Percentiles rank a stretch among this genome's conserved stretches.
Evolutionary conservation across 2,329 filamentous ascomycete genomes (phyloP).

Genomic region (Fusarium xylarioides): DNA sequence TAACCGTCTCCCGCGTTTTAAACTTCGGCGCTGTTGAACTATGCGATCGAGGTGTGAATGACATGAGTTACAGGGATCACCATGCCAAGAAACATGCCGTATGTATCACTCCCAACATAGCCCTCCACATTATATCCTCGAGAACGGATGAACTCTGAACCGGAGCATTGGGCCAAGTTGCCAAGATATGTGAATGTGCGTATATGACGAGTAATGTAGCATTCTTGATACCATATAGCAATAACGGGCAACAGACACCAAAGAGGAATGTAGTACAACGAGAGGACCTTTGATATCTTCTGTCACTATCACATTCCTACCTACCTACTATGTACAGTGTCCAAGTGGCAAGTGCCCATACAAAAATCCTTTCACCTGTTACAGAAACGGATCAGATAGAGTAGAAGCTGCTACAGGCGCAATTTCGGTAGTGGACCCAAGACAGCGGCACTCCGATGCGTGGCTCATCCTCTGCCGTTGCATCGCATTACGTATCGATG

Average conservation of each 20-base stretch:
- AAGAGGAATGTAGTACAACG: neutral
- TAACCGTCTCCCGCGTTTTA: conserved; percentile 11
- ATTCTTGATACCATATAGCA: neutral
- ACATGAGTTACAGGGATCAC: neutral
- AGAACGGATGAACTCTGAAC: conserved; percentile 26
- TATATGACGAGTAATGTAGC: neutral
- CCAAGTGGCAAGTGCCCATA: neutral
- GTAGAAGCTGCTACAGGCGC: conserved; percentile 23
- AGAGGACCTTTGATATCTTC: neutral
- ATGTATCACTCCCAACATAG: neutral
- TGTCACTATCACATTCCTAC: neutral
- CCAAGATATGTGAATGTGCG: conserved; percentile 4
- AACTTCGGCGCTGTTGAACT: neutral
- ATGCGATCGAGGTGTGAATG: neutral
- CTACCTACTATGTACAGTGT: neutral
- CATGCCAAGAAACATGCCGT: conserved; percentile 3
- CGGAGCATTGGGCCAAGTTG: neutral
- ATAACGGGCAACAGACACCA: neutral
- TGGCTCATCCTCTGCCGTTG: conserved; percentile 5
- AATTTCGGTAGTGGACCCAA: conserved; percentile 37
- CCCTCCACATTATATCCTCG: neutral
- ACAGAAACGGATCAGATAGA: conserved; percentile 36
- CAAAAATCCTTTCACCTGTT: conserved; percentile 4
- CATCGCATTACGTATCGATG: conserved; percentile 18
- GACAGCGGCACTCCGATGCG: conserved; percentile 10